A percentile compares a stretch with the other conserved stretches of the same genome.
phyloP scores from a whole-genome alignment of 129 eudicot genomes.

The Flaveria bidentis region DNA sequence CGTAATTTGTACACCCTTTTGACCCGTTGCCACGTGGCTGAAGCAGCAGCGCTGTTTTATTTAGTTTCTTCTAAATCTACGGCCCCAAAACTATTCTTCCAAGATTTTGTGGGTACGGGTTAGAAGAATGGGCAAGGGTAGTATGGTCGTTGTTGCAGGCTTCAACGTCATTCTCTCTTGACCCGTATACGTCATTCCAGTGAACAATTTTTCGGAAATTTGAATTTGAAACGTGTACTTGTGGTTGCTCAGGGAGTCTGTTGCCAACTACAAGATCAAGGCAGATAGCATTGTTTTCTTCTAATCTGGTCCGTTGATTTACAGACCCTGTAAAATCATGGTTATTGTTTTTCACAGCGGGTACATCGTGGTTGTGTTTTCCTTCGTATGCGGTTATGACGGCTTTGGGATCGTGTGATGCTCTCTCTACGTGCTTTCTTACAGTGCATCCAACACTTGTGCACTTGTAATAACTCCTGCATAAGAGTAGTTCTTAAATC shows the following conservation, averaged over 20 bases:
- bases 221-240: conserved; percentile 35
- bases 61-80: conserved; percentile 31
- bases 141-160: conserved; percentile 46
- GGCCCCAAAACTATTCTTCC: conserved; percentile 64
- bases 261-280: conserved; percentile 89
- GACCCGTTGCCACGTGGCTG: conserved; percentile 25
- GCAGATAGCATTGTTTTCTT: conserved; percentile 52
- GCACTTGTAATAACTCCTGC: conserved; percentile 98
- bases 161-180: conserved; percentile 52
- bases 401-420: conserved; percentile 94
- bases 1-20: conserved; percentile 25
- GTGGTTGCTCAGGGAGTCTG: conserved; percentile 39
- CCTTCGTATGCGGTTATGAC: conserved; percentile 97
- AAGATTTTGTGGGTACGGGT: conserved; percentile 52
- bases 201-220: conserved; percentile 47
- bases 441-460: conserved; percentile 87
- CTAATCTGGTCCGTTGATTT: conserved; percentile 49
- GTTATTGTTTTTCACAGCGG: conserved; percentile 54
- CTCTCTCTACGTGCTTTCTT: conserved; percentile 92
- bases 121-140: conserved; percentile 54
- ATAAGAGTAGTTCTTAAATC: not conserved
- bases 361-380: conserved; percentile 93
- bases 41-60: conserved; percentile 26
- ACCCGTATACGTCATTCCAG: conserved; percentile 54
- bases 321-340: conserved; percentile 50